These are phyloP conservation scores for Cyclotella baltica DNA, from an alignment of 108 stramenopile genomes.

Conservation along the genomic window DNA sequence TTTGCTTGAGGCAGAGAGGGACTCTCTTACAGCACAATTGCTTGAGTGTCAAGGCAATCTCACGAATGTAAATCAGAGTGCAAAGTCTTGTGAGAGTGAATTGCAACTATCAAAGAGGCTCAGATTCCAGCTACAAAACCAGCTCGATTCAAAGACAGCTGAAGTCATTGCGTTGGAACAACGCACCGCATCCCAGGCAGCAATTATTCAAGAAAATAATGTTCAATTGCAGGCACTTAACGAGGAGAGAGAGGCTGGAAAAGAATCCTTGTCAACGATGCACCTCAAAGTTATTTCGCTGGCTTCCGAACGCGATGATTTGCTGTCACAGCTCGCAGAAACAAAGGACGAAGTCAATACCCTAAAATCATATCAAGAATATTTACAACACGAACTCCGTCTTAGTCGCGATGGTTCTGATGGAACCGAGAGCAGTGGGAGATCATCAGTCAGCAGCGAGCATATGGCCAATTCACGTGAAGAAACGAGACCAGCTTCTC, in stretches of 20 bases:
- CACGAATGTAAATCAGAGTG: neutral
- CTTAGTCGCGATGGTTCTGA: neutral
- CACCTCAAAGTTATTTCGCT: neutral
- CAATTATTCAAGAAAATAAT: neutral
- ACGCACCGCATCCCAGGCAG: neutral
- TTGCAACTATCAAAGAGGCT: neutral
- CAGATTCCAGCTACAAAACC: neutral
- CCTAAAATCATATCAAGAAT: neutral
- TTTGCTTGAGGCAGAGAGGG: slow-evolving; percentile 1
- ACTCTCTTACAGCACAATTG: neutral
- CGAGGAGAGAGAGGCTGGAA: neutral
- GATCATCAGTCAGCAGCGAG: slow-evolving; percentile 7
- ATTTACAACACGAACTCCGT: neutral
- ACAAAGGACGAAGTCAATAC: neutral
- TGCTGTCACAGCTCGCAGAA: neutral
- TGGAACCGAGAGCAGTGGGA: slow-evolving; percentile 7
- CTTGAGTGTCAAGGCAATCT: neutral
- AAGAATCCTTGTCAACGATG: neutral
- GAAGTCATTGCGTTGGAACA: neutral
- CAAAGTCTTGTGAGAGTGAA: neutral
- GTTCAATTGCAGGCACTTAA: neutral
- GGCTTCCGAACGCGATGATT: neutral
- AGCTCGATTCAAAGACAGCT: neutral
- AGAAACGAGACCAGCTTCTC: neutral
- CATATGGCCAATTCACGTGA: neutral